A percentile compares a stretch with the other conserved stretches of the same genome.
Conservation (phyloP, 2,329 filamentous ascomycete genomes). For the Nemania serpens region DNA sequence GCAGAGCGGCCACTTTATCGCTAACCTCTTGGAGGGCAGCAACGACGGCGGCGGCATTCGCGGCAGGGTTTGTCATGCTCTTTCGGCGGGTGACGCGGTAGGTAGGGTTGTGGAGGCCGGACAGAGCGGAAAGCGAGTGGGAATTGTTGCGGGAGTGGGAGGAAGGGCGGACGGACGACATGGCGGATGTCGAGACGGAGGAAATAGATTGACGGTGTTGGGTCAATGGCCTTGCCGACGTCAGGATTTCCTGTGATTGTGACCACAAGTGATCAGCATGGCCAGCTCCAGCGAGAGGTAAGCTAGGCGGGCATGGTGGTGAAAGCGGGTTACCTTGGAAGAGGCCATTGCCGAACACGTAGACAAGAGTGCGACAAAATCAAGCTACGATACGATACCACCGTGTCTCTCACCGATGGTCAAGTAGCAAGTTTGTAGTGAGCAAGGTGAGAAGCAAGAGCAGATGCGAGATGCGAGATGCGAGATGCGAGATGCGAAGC, state of each 20-base stretch:
- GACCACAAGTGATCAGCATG: slow-evolving; percentile 46
- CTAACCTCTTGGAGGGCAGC: slow-evolving; percentile 72
- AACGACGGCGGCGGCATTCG: slow-evolving; percentile 76
- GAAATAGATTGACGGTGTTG: slow-evolving; percentile 65
- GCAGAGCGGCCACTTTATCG: slow-evolving; percentile 59
- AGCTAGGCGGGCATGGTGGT: slow-evolving; percentile 33
- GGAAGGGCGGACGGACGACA: slow-evolving; percentile 60
- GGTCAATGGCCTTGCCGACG: slow-evolving; percentile 69
- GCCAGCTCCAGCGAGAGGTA: slow-evolving; percentile 36
- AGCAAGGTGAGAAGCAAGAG: slow-evolving; percentile 25
- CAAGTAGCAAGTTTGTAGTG: slow-evolving; percentile 19
- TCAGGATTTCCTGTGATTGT: slow-evolving; percentile 62
- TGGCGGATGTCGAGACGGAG: slow-evolving; percentile 60
- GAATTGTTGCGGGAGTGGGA: slow-evolving; percentile 73
- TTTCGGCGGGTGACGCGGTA: slow-evolving; percentile 92
- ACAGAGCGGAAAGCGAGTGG: slow-evolving; percentile 81
- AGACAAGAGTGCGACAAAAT: slow-evolving; percentile 36
- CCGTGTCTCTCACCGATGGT: slow-evolving; percentile 13
- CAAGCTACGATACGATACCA: slow-evolving; percentile 23
- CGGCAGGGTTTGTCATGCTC: slow-evolving; percentile 79
- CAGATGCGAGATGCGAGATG: slow-evolving; percentile 30
- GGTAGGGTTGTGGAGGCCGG: slow-evolving; percentile 75
- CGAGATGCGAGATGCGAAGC: slow-evolving; percentile 32
- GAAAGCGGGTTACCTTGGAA: slow-evolving; percentile 57
- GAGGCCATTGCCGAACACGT: slow-evolving; percentile 60